Evolutionary conservation across 2,329 filamentous ascomycete species (phyloP).

Genomic region (Sporothrix inflata): DNA sequence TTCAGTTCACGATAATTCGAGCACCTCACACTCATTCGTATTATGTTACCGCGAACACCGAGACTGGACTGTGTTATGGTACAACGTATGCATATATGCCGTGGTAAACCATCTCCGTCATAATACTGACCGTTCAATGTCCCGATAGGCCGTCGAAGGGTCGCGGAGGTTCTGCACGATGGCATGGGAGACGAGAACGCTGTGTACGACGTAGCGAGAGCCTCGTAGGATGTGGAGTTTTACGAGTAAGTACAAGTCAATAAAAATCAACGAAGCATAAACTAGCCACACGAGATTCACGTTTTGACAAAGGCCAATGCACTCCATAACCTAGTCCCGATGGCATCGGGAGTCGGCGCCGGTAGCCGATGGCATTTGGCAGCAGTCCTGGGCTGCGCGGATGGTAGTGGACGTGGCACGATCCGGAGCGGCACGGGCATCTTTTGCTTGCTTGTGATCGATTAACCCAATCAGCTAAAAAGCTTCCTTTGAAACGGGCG

Average conservation of each 20-base stretch:
- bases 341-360: not conserved
- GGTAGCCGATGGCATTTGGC: conserved; percentile 7
- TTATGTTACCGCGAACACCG: not conserved
- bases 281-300: too few relatives aligned
- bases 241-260: too few relatives aligned
- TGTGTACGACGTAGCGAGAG: too few relatives aligned
- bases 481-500: not conserved
- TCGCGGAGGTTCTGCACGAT: too few relatives aligned
- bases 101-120: too few relatives aligned
- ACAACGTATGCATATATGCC: too few relatives aligned
- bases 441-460: not conserved
- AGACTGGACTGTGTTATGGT: not conserved
- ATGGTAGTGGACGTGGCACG: not conserved
- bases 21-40: not conserved
- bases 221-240: too few relatives aligned
- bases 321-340: not conserved
- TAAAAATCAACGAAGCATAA: too few relatives aligned
- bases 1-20: not conserved
- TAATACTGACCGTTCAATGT: too few relatives aligned
- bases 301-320: too few relatives aligned
- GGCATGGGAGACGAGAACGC: too few relatives aligned
- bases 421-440: conserved; percentile 9
- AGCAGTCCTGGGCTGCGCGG: not conserved
- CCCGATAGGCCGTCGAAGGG: too few relatives aligned
- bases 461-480: not conserved